phyloP scores from a whole-genome alignment of 106 monocot species.

The Acorus calamus region DNA sequence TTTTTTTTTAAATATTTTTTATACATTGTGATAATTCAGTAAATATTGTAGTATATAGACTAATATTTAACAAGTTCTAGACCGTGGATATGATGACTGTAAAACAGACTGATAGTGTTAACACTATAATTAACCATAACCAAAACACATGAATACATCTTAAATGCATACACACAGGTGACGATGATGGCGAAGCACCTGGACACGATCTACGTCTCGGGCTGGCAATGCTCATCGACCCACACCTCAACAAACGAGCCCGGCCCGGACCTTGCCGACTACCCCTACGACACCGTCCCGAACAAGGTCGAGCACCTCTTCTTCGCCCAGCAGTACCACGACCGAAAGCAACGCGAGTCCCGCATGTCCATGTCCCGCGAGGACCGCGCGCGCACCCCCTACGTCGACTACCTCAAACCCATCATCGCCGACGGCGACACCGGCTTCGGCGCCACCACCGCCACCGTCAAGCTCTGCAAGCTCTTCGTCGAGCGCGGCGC shows the following conservation, averaged over 20 bases:
- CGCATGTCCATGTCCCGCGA: constrained; percentile 59
- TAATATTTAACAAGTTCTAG: too few relatives aligned
- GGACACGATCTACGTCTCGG: constrained; percentile 86
- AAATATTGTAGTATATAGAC: too few relatives aligned
- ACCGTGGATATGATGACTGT: too few relatives aligned
- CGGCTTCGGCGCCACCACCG: constrained; percentile 82
- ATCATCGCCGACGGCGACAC: constrained; percentile 91
- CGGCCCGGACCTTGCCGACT: constrained; percentile 97
- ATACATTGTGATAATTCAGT: too few relatives aligned
- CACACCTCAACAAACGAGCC: constrained; percentile 89
- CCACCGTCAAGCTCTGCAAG: constrained; percentile 94
- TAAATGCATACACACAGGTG: constrained; percentile 8
- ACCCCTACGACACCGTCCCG: constrained; percentile 95
- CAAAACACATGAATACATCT: too few relatives aligned
- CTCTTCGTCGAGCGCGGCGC: constrained; percentile 95
- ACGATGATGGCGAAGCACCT: constrained; percentile 92
- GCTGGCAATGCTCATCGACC: constrained; percentile 96
- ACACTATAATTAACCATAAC: too few relatives aligned
- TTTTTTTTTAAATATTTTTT: too few relatives aligned
- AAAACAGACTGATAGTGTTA: too few relatives aligned
- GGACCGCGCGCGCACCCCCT: constrained; percentile 50
- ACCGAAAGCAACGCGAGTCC: constrained; percentile 77
- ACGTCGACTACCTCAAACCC: constrained; percentile 75
- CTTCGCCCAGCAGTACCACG: constrained; percentile 87
- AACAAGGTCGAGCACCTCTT: constrained; percentile 95